Conservation (phyloP, 2,329 filamentous ascomycete genomes). For the Cytospora leucostoma region DNA sequence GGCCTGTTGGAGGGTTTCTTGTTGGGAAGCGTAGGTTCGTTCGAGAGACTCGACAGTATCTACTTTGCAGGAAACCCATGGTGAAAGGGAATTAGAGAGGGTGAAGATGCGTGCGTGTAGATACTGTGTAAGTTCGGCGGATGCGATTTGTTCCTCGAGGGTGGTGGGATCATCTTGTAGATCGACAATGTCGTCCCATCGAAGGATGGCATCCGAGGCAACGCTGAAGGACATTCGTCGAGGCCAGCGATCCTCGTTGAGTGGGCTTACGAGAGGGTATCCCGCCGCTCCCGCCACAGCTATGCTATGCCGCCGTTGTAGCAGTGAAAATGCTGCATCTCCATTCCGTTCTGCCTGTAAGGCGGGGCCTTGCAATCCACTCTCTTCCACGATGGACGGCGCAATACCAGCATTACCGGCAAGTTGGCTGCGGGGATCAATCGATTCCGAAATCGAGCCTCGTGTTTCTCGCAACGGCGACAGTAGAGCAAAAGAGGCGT, state of each 20-base stretch:
- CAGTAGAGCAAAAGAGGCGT: slow-evolving; percentile 9
- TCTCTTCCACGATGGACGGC: slow-evolving; percentile 60
- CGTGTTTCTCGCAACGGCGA: slow-evolving; percentile 31
- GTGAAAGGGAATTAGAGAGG: slow-evolving; percentile 55
- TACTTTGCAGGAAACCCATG: slow-evolving; percentile 65
- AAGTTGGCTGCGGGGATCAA: slow-evolving; percentile 47
- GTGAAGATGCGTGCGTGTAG: slow-evolving; percentile 55
- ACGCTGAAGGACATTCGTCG: slow-evolving; percentile 74
- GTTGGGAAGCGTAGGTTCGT: slow-evolving; percentile 60
- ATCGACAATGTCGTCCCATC: slow-evolving; percentile 60
- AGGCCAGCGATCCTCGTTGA: slow-evolving; percentile 65
- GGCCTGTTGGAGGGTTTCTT: slow-evolving; percentile 64
- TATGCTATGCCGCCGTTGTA: slow-evolving; percentile 65
- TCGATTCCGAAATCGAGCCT: slow-evolving; percentile 33
- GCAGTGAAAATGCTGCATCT: slow-evolving; percentile 46
- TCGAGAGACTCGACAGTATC: slow-evolving; percentile 60
- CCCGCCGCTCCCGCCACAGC: slow-evolving; percentile 39
- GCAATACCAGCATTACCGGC: slow-evolving; percentile 55
- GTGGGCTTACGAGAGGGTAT: slow-evolving; percentile 34
- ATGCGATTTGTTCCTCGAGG: slow-evolving; percentile 39
- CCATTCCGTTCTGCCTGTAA: slow-evolving; percentile 50
- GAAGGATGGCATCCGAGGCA: slow-evolving; percentile 72
- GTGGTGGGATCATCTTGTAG: slow-evolving; percentile 32
- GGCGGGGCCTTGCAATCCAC: slow-evolving; percentile 58
- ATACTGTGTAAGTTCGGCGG: slow-evolving; percentile 56